Conservation (phyloP, 306 rosid species). For the Rubus idaeus region DNA sequence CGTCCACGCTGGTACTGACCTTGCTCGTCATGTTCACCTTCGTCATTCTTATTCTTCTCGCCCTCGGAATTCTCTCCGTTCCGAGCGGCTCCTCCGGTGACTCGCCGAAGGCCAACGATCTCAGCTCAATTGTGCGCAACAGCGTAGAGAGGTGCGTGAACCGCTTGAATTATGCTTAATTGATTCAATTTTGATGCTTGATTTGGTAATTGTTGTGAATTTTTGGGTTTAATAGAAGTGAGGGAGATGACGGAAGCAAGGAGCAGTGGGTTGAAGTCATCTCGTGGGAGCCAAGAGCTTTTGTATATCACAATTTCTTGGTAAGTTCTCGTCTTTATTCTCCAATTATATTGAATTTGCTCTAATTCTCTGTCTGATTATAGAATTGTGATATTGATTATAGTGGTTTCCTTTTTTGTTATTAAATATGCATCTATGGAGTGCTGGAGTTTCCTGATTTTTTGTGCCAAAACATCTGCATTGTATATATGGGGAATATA, state of each 20-base stretch:
- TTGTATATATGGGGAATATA: neutral
- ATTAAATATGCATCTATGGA: neutral
- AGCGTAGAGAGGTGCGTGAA: slow-evolving; percentile 39
- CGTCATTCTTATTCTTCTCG: slow-evolving; percentile 79
- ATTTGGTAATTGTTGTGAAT: slow-evolving; percentile 10
- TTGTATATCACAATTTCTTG: slow-evolving; percentile 88
- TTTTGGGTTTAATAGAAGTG: slow-evolving; percentile 23
- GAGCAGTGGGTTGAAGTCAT: slow-evolving; percentile 88
- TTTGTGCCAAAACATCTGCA: neutral
- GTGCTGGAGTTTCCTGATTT: neutral
- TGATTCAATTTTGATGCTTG: neutral
- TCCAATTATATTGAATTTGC: too few species aligned
- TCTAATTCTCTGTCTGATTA: too few species aligned
- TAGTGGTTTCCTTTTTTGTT: neutral
- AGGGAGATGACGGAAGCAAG: slow-evolving; percentile 44
- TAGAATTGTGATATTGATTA: neutral
- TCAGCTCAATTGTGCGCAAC: slow-evolving; percentile 64
- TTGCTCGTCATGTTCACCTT: slow-evolving; percentile 69
- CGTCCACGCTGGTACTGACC: slow-evolving; percentile 57
- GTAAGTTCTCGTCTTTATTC: slow-evolving; percentile 30
- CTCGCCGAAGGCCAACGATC: slow-evolving; percentile 74
- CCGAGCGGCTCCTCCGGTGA: slow-evolving; percentile 54
- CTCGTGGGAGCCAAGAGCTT: slow-evolving; percentile 99
- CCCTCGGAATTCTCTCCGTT: slow-evolving; percentile 84
- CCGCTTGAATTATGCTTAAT: neutral